A percentile compares a stretch with the other conserved stretches of the same genome.
Conservation (phyloP, 2,329 filamentous ascomycete genomes). For the Trichophaea hybrida region DNA sequence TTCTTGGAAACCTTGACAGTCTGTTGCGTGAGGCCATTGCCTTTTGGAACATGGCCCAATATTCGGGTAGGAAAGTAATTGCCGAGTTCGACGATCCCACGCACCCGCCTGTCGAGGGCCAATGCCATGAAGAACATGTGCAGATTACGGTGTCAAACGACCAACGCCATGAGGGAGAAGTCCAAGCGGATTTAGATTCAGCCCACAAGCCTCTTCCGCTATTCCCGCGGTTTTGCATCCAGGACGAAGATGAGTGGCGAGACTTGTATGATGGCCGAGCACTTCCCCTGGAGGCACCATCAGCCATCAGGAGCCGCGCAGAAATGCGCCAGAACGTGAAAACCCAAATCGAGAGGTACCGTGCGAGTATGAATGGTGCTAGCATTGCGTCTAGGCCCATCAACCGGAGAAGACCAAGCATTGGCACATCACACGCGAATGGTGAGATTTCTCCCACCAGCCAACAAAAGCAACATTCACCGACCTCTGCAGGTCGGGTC, state of each 20-base stretch:
- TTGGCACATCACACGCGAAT: not conserved
- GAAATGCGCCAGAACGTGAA: not conserved
- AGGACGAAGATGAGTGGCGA: not conserved
- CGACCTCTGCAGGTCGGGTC: too few relatives aligned
- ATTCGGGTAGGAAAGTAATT: not conserved
- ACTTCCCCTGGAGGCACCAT: not conserved
- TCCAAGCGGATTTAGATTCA: not conserved
- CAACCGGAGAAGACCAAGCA: not conserved
- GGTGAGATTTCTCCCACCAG: too few relatives aligned
- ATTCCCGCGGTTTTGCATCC: not conserved
- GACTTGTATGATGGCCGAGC: not conserved
- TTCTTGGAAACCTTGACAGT: not conserved
- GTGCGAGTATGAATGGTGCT: not conserved
- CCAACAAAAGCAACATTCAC: too few relatives aligned
- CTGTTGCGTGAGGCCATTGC: not conserved
- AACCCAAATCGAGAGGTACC: not conserved
- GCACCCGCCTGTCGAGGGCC: not conserved
- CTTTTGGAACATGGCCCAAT: not conserved
- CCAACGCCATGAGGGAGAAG: not conserved
- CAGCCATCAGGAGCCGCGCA: not conserved
- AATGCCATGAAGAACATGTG: not conserved
- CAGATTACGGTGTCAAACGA: not conserved
- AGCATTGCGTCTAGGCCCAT: not conserved
- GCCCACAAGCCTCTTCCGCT: not conserved
- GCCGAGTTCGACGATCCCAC: not conserved